A percentile compares a stretch with the other conserved stretches of the same genome.
phyloP scores from a whole-genome alignment of 1,284 basidiomycete species.

The Moesziomyces parantarcticus region DNA sequence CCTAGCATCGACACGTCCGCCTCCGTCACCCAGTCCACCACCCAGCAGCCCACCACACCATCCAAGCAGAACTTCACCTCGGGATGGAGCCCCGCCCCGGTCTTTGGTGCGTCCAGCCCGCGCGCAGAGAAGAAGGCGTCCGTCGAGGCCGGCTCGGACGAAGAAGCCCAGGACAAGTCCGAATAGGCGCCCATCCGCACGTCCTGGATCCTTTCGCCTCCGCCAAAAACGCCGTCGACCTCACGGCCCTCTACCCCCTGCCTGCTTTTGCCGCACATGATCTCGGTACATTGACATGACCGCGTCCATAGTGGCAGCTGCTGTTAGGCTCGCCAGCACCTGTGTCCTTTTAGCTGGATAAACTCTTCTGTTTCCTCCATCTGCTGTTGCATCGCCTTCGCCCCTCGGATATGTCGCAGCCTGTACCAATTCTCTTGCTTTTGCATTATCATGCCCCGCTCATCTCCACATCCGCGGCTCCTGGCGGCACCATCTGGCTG shows the following conservation, averaged over 20 bases:
- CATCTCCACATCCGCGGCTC: no score
- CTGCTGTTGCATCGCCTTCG: no score
- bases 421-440: no score
- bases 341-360: not conserved
- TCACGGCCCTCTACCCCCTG: no score
- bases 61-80: conserved; percentile 36
- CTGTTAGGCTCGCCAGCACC: no score
- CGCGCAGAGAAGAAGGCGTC: conserved; percentile 23
- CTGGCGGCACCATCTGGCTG: no score
- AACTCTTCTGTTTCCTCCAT: not conserved
- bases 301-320: no score
- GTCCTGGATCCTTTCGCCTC: no score
- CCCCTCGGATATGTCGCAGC: no score
- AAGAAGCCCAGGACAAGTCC: conserved; percentile 6
- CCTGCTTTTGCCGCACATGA: no score
- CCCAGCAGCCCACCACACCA: conserved; percentile 14
- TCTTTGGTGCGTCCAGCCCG: conserved; percentile 33
- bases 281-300: no score
- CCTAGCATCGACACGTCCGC: conserved; percentile 34
- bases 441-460: no score
- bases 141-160: conserved; percentile 9
- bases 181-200: not conserved
- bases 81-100: conserved; percentile 36
- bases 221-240: not conserved
- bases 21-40: conserved; percentile 2